Evolutionary conservation across 306 rosid genomes (phyloP), one percentile per base, ranked within the genome.

Genomic region (Cotoneaster glaucophyllus): DNA sequence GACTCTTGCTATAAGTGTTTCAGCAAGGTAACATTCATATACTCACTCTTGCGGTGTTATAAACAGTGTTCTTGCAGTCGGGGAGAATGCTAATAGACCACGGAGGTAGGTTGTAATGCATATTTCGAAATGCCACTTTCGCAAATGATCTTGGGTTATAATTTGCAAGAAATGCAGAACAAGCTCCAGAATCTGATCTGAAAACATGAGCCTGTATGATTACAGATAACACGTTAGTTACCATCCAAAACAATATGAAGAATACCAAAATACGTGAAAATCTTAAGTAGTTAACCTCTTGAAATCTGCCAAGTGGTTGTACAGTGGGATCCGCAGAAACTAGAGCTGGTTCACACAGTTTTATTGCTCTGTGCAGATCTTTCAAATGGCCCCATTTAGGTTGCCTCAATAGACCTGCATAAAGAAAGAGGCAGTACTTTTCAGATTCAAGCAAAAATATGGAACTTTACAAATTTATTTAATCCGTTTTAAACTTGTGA

Each of bases 41-140:
- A 19, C 96, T 88, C 84, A 95, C 99, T 97, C 97, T 95, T 75
- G 99, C 99, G 64, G 97, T 95, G 81, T 95, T 95, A 74, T 90
- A 95, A 63, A 90, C 99, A 76, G 97, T 90, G 84, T 88, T 86
- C 82, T 83, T 88, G 88, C 97, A 95, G 85, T 92, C 93, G 21
- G 99, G 99, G 80, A 95, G 99, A 87, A 95, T 90, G 85, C 99
- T 95, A 74, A 92, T 86, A 76, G 99, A 95, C 99, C 99, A 95
- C 50, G 99, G 99, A 71, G 99, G 99, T 61, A 95, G 74, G 77
- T 95, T 92, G 87, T 92, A 92, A 85, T 90, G 99, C 86, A 72
- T 83, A 78, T 89, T 83, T 78, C 92, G 92, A 58, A 92, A 95
- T 34, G 91, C 57, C 77, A 95, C 93, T 41, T 87, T 90, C 61